These are phyloP conservation scores for Pharnaceum exiguum DNA, from an alignment of 148 eudicot species.

Conservation along the genomic window DNA sequence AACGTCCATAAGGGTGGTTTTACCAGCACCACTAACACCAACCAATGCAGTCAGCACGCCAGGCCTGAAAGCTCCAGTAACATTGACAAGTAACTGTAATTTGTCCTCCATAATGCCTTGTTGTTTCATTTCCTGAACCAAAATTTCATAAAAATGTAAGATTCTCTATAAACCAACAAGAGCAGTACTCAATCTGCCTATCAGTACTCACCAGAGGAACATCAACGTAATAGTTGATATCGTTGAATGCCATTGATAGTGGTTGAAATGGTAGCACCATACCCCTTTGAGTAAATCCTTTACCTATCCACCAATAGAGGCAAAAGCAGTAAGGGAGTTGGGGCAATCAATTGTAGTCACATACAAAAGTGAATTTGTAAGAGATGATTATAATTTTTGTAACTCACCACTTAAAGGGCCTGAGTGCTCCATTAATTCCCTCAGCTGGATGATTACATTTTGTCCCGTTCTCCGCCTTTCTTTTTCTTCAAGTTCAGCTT, in stretches of 20 bases:
- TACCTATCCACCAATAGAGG: slow-evolving; percentile 33
- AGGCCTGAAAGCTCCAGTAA: slow-evolving; percentile 96
- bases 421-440: slow-evolving; percentile 78
- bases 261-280: slow-evolving; percentile 98
- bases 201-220: slow-evolving; percentile 68
- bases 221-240: slow-evolving; percentile 90
- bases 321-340: background rate
- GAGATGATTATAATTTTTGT: background rate
- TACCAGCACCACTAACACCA: slow-evolving; percentile 99
- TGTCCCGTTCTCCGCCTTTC: slow-evolving; percentile 56
- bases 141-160: background rate
- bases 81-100: slow-evolving; percentile 67
- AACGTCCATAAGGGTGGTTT: slow-evolving; percentile 99
- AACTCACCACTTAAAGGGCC: slow-evolving; percentile 67
- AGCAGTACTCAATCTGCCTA: background rate
- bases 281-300: slow-evolving; percentile 60
- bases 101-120: slow-evolving; percentile 76
- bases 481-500: slow-evolving; percentile 63
- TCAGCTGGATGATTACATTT: slow-evolving; percentile 56
- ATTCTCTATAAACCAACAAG: background rate
- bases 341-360: slow-evolving; percentile 10
- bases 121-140: slow-evolving; percentile 86
- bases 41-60: slow-evolving; percentile 96
- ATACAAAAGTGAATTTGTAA: background rate
- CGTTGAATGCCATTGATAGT: slow-evolving; percentile 90